Percentiles rank a stretch among this genome's conserved stretches.
Evolutionary conservation across 805 yeast species (phyloP).

Genomic region (Ogataea populi-albae): DNA sequence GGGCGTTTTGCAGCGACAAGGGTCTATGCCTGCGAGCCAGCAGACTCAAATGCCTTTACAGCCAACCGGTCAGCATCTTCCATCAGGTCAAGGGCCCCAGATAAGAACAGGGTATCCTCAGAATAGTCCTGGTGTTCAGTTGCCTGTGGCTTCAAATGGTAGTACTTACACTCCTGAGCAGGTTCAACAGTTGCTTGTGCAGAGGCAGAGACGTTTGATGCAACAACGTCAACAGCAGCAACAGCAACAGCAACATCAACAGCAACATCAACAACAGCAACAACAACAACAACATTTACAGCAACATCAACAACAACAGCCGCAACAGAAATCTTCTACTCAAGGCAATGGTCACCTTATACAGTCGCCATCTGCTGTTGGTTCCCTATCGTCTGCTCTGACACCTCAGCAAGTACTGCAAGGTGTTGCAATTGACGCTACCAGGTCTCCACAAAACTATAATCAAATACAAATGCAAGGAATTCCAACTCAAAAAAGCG

Average conservation of each 20-base stretch:
- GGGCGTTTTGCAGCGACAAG: too few species aligned
- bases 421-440: constrained; percentile 5
- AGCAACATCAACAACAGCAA: too few species aligned
- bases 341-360: constrained; percentile 10
- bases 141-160: constrained; percentile 52
- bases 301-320: constrained; percentile 24
- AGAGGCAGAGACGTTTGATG: constrained; percentile 46
- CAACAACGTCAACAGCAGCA: constrained; percentile 19
- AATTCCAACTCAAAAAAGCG: constrained; percentile 7
- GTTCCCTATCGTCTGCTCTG: constrained; percentile 19
- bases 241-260: constrained; percentile 26
- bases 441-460: constrained; percentile 12
- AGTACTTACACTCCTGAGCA: constrained; percentile 60
- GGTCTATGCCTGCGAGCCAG: too few species aligned
- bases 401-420: constrained; percentile 22
- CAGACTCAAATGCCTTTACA: too few species aligned
- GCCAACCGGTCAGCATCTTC: not conserved
- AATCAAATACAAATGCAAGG: constrained; percentile 15
- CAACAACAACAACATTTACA: constrained; percentile 34
- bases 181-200: constrained; percentile 51
- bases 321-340: constrained; percentile 19
- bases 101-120: constrained; percentile 12
- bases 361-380: constrained; percentile 11
- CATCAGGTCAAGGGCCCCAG: constrained; percentile 7
- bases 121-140: constrained; percentile 8